A percentile compares a stretch with the other conserved stretches of the same genome.
These are phyloP conservation scores for Parastagonospora avenae DNA, from an alignment of 2,329 filamentous ascomycete species.

Conservation along the genomic window DNA sequence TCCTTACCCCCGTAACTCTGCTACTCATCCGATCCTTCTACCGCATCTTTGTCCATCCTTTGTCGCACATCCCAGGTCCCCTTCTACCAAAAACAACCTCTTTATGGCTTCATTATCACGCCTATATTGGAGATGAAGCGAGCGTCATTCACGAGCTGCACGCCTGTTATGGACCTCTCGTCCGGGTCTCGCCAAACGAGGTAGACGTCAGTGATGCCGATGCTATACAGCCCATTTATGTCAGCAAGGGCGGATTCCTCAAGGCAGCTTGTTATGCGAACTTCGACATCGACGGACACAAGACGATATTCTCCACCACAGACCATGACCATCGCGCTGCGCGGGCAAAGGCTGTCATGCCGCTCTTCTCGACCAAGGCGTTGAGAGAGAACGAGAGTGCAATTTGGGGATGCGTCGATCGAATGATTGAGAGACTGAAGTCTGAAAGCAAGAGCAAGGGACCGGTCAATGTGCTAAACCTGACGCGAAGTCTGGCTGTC, in stretches of 20 bases:
- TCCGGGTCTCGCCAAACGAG: slow-evolving; percentile 35
- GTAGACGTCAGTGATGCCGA: slow-evolving; percentile 36
- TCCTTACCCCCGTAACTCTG: slow-evolving; percentile 8
- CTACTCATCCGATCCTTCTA: slow-evolving; percentile 22
- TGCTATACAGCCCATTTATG: slow-evolving; percentile 58
- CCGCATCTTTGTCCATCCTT: slow-evolving; percentile 29
- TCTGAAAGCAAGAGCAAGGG: slow-evolving; percentile 34
- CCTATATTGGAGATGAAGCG: slow-evolving; percentile 36
- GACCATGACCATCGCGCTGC: slow-evolving; percentile 49
- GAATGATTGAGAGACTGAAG: slow-evolving; percentile 50
- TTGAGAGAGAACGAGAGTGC: slow-evolving; percentile 48
- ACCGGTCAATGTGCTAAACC: slow-evolving; percentile 57
- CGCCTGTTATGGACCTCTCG: slow-evolving; percentile 23
- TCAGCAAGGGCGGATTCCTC: slow-evolving; percentile 57
- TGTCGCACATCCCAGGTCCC: slow-evolving; percentile 30
- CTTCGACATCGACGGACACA: slow-evolving; percentile 62
- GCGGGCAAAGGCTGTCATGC: slow-evolving; percentile 57
- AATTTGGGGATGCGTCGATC: slow-evolving; percentile 50
- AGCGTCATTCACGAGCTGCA: slow-evolving; percentile 26
- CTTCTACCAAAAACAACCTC: slow-evolving; percentile 25
- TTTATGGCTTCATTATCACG: slow-evolving; percentile 35
- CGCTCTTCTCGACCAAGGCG: slow-evolving; percentile 56
- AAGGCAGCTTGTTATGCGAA: slow-evolving; percentile 60
- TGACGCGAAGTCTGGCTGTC: slow-evolving; percentile 57
- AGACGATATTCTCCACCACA: slow-evolving; percentile 59